Percentiles rank a stretch among this genome's conserved stretches.
Conservation (phyloP, 192 early-diverging fungal genomes). For the Coemansia sp. region DNA sequence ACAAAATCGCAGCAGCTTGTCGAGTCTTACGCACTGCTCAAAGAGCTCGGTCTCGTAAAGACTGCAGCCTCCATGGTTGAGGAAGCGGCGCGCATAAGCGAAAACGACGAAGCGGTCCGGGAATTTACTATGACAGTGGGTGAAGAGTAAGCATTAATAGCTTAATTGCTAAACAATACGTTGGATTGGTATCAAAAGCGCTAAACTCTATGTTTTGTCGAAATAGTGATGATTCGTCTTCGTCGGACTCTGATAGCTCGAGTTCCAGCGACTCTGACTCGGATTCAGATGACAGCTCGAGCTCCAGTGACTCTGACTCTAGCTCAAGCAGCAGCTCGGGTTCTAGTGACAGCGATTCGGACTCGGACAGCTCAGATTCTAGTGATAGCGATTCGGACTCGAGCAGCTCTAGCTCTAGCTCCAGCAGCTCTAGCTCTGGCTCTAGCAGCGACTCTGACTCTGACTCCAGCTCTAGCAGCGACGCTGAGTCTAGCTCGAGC, state of each 20-base stretch:
- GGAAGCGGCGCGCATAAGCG: conserved; percentile 15
- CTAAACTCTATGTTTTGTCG: background rate
- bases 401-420: conserved; percentile 3
- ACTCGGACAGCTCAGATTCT: conserved; percentile 1
- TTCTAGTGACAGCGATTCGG: conserved; percentile 6
- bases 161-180: conserved; percentile 5
- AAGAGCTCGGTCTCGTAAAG: conserved; percentile 26
- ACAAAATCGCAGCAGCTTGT: conserved; percentile 27
- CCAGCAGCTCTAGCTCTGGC: background rate
- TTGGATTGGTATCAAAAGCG: background rate
- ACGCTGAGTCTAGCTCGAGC: conserved; percentile 4
- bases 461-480: conserved; percentile 6
- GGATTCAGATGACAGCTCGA: background rate
- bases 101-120: conserved; percentile 10
- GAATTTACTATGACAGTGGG: conserved; percentile 9
- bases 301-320: background rate
- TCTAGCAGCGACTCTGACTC: conserved; percentile 2
- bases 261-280: conserved; percentile 16
- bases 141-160: conserved; percentile 1
- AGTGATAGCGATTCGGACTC: conserved; percentile 17
- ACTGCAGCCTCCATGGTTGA: conserved; percentile 23
- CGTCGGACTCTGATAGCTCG: background rate
- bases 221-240: background rate
- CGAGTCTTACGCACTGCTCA: conserved; percentile 17
- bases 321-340: background rate